Percentiles rank a stretch among this genome's conserved stretches.
Evolutionary conservation across 768 basidiomycete species (phyloP).

Genomic region (Russula sp.): DNA sequence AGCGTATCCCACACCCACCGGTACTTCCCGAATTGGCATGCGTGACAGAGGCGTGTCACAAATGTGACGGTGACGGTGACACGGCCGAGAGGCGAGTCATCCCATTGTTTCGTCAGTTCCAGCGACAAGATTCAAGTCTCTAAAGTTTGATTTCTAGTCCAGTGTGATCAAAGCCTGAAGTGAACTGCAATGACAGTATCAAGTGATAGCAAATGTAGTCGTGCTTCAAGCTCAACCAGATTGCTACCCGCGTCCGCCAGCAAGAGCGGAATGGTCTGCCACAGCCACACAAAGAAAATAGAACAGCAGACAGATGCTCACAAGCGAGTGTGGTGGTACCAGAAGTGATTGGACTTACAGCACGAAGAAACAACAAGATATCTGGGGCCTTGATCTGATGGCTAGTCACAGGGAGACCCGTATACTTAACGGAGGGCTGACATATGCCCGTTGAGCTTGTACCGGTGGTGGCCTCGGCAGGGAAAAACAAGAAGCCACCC

Average conservation of each 20-base stretch:
- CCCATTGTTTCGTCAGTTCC: background rate
- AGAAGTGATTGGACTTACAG: background rate
- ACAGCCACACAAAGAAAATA: background rate
- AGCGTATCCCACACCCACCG: background rate
- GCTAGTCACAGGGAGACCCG: background rate
- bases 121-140: background rate
- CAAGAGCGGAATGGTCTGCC: background rate
- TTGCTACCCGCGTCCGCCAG: background rate
- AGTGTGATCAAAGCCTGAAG: constrained; percentile 18
- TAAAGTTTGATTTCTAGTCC: constrained; percentile 1
- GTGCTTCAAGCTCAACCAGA: constrained; percentile 7
- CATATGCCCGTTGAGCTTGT: background rate
- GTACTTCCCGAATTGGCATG: too few relatives aligned
- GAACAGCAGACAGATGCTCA: background rate
- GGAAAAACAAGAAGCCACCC: background rate
- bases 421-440: background rate
- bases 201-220: constrained; percentile 3
- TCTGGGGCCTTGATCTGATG: constrained; percentile 1
- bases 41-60: background rate
- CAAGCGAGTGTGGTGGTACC: background rate
- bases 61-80: background rate
- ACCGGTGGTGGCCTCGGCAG: background rate
- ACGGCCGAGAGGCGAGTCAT: background rate
- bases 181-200: constrained; percentile 3
- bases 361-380: background rate